Evolutionary conservation across 192 early-diverging fungal genomes (phyloP), one percentile per base, ranked within the genome.

Genomic region (Rhizoclosmatium globosum): DNA sequence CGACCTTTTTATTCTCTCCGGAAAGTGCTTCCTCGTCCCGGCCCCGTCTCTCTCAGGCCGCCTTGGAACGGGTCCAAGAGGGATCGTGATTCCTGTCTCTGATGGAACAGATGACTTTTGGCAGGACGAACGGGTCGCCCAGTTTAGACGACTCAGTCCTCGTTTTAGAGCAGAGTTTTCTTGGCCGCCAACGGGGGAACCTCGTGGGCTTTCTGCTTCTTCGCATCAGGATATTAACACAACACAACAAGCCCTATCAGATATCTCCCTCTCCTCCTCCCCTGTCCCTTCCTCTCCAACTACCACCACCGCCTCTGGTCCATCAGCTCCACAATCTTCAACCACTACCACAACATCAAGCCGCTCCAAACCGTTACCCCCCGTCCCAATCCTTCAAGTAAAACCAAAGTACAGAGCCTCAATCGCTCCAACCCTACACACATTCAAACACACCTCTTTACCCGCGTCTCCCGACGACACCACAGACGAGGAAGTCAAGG

Each of bases 21-120:
- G 93, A 53, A 86, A 92, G 62, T 87, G 93, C 47, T 94, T 92
- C 75, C 92, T 94, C 68, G 87, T 87, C 19, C 88, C 89, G 1
- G 85, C 93, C n/a, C 91, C 93, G 0, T 86, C 71, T 82, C 88
- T 85, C 88, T 94, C 77, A 84, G 91, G 64, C 82, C 92, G 74
- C 85, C 91, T 83, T 85, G 86, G 86, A 9, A 46, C 91, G 0
- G 83, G 89, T 2, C 92, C 92, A 1, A 85, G 62, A 23, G 50
- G 86, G 47, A 69, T 92, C 6, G 60, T 74, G 72, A 72, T 56
- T 57, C 70, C 70, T 9, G 50, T 39, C 31, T 41, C 64, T 19
- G 73, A 44, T 23, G 70, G 66, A 43, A 71, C 88, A 42, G 82
- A 86, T 57, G 89, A 92, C 21, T 93, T 88, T 76, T 94, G 93